phyloP scores from a whole-genome alignment of 2,329 filamentous ascomycete species.

The Harringtonia lauricola region DNA sequence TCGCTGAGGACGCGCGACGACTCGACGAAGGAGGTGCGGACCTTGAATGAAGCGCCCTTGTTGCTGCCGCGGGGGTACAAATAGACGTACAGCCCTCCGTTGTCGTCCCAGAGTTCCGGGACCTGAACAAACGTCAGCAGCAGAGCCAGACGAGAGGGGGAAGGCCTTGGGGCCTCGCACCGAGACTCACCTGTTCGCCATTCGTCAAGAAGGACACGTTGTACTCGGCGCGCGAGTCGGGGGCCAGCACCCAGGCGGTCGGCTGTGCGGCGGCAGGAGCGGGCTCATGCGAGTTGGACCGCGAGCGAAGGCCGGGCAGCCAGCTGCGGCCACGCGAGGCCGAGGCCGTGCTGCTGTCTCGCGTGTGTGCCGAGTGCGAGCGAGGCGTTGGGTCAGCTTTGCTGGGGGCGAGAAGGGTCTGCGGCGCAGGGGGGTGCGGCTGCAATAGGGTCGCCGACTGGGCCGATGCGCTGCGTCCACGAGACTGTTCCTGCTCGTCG shows the following conservation, averaged over 20 bases:
- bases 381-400: slow-evolving; percentile 17
- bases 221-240: slow-evolving; percentile 42
- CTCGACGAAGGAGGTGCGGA: slow-evolving; percentile 41
- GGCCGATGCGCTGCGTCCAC: slow-evolving; percentile 36
- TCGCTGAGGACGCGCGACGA: slow-evolving; percentile 44
- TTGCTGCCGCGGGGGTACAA: slow-evolving; percentile 40
- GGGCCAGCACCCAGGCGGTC: slow-evolving; percentile 40
- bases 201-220: slow-evolving; percentile 39
- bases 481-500: slow-evolving; percentile 18
- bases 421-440: no score
- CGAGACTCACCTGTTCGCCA: slow-evolving; percentile 38
- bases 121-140: slow-evolving; percentile 29
- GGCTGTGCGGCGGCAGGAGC: slow-evolving; percentile 3
- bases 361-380: slow-evolving; percentile 22
- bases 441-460: slow-evolving; percentile 26
- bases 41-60: slow-evolving; percentile 47
- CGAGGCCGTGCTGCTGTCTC: slow-evolving; percentile 25
- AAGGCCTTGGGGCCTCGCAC: no score
- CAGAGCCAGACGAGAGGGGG: not conserved
- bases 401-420: slow-evolving; percentile 19
- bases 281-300: slow-evolving; percentile 34
- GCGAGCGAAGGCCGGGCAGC: slow-evolving; percentile 39
- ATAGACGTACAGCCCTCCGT: slow-evolving; percentile 45
- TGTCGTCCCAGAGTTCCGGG: slow-evolving; percentile 55
- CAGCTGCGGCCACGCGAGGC: slow-evolving; percentile 40